These are phyloP conservation scores for Moesziomyces parantarcticus DNA, from an alignment of 1,284 basidiomycete genomes.

Conservation along the genomic window DNA sequence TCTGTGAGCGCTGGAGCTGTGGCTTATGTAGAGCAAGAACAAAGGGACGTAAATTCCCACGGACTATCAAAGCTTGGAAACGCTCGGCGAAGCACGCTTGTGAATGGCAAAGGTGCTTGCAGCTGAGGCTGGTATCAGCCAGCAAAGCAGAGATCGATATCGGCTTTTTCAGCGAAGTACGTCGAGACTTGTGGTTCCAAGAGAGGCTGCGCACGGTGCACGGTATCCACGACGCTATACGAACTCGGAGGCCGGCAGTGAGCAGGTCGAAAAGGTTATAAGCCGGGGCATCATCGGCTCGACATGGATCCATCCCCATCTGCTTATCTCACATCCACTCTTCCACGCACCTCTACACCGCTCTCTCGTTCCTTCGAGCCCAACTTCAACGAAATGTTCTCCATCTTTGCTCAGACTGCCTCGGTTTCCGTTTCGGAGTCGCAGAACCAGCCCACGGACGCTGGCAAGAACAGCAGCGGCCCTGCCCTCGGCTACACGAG, in stretches of 20 bases:
- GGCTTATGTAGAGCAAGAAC: no score
- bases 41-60: no score
- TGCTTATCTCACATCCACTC: conserved; percentile 15
- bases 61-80: no score
- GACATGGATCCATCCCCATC: conserved; percentile 3
- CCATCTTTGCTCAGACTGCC: conserved; percentile 33
- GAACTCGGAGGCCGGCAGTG: background rate
- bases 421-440: conserved; percentile 30
- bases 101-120: no score
- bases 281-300: background rate
- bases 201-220: no score
- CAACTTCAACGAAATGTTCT: conserved; percentile 23
- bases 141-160: no score
- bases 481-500: conserved; percentile 21
- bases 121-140: no score
- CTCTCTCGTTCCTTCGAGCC: conserved; percentile 21
- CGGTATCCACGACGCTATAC: background rate
- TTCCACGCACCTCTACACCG: background rate
- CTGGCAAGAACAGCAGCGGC: conserved; percentile 9
- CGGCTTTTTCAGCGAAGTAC: no score
- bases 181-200: no score
- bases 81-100: no score
- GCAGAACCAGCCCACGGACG: conserved; percentile 10
- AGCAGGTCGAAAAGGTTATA: conserved; percentile 4
- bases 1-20: no score